Conservation (phyloP, 2,329 filamentous ascomycete genomes). For the Penicillium sp. region DNA sequence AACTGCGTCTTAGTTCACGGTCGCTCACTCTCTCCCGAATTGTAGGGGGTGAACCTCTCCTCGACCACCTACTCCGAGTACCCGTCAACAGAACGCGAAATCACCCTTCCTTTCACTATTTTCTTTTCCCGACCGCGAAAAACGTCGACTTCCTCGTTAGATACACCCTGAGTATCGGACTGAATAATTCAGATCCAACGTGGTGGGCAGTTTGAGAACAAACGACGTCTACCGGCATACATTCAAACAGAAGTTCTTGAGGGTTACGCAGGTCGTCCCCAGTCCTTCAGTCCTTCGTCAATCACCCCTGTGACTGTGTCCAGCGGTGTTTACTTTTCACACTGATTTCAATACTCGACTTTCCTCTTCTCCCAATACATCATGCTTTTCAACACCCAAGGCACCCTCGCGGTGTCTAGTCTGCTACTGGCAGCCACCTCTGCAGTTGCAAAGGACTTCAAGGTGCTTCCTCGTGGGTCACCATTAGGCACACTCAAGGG, state of each 20-base stretch:
- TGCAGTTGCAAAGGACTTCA: slow-evolving; percentile 21
- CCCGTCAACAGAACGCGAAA: slow-evolving; percentile 3
- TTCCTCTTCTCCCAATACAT: slow-evolving; percentile 13
- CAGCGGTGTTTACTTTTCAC: slow-evolving; percentile 15
- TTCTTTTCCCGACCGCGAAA: not conserved
- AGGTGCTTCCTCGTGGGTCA: slow-evolving; percentile 14
- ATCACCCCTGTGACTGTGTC: slow-evolving; percentile 21
- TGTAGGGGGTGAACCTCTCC: slow-evolving; percentile 4
- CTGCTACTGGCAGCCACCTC: slow-evolving; percentile 27
- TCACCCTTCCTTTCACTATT: slow-evolving; percentile 3
- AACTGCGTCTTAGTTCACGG: not conserved
- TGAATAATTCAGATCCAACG: slow-evolving; percentile 1
- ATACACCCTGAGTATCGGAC: not conserved
- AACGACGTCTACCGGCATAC: slow-evolving; percentile 7
- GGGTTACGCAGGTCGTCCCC: slow-evolving; percentile 43
- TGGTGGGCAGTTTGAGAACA: not conserved
- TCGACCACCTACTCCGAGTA: not conserved
- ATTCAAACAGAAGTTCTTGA: slow-evolving; percentile 20
- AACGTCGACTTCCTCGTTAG: not conserved
- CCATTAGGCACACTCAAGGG: slow-evolving; percentile 40
- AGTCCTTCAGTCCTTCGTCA: slow-evolving; percentile 27
- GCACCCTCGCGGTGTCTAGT: slow-evolving; percentile 25
- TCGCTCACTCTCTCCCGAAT: not conserved
- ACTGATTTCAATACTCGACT: slow-evolving; percentile 8
- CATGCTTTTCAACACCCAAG: slow-evolving; percentile 29